Evolutionary conservation across 2,329 filamentous ascomycete species (phyloP).

Genomic region (Aurifilum marmelostoma): DNA sequence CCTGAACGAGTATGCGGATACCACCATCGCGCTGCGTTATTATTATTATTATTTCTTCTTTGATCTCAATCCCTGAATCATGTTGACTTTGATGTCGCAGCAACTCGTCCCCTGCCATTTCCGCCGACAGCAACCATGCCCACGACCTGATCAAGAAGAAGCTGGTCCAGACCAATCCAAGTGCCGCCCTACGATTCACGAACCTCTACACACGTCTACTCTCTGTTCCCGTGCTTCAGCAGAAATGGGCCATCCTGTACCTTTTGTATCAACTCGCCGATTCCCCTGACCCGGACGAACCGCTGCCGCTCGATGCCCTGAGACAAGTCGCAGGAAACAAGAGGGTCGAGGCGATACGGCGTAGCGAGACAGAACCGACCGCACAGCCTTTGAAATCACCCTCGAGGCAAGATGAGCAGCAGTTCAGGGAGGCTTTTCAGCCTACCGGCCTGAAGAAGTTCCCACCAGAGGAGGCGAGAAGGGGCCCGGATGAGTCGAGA

Average conservation of each 20-base stretch:
- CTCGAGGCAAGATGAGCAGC: slow-evolving; percentile 49
- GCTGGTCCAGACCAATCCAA: slow-evolving; percentile 76
- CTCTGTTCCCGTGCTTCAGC: slow-evolving; percentile 86
- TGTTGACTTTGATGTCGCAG: slow-evolving; percentile 18
- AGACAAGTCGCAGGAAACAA: slow-evolving; percentile 42
- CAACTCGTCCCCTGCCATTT: slow-evolving; percentile 53
- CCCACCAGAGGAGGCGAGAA: slow-evolving; percentile 45
- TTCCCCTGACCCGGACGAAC: slow-evolving; percentile 59
- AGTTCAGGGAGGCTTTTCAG: slow-evolving; percentile 59
- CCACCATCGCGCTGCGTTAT: background rate
- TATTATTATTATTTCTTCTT: background rate
- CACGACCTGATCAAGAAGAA: slow-evolving; percentile 90
- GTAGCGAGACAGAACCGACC: slow-evolving; percentile 28
- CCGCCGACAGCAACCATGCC: slow-evolving; percentile 84
- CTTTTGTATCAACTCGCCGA: slow-evolving; percentile 84
- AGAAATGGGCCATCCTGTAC: slow-evolving; percentile 97
- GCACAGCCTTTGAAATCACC: slow-evolving; percentile 42
- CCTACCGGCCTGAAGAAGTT: slow-evolving; percentile 53
- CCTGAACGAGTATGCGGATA: slow-evolving; percentile 51
- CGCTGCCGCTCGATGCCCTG: slow-evolving; percentile 48
- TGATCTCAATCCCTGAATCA: slow-evolving; percentile 9
- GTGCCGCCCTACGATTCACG: slow-evolving; percentile 81
- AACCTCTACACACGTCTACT: slow-evolving; percentile 89
- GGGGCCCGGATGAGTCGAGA: slow-evolving; percentile 42
- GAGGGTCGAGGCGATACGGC: slow-evolving; percentile 26